Conservation (phyloP, 768 basidiomycete species). For the Psilocybe sp. region DNA sequence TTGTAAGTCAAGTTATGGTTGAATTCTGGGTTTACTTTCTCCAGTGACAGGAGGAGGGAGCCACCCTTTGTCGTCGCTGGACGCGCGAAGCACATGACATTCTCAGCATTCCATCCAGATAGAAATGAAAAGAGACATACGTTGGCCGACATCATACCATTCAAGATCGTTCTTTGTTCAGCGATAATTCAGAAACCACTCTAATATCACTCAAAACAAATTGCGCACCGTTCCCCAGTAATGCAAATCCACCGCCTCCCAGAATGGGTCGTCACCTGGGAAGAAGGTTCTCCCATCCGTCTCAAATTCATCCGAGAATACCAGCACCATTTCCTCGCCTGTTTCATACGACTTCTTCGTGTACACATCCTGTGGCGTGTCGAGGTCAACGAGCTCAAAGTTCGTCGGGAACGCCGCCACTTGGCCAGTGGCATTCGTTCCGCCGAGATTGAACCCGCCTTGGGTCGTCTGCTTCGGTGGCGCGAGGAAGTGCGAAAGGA, state of each 20-base stretch:
- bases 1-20: conserved; percentile 67
- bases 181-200: not conserved
- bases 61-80: conserved; percentile 62
- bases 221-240: conserved; percentile 50
- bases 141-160: conserved; percentile 59
- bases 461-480: conserved; percentile 28
- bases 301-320: conserved; percentile 70
- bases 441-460: conserved; percentile 61
- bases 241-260: conserved; percentile 47
- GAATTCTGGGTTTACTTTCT: conserved; percentile 33
- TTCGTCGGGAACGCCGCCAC: conserved; percentile 48
- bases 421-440: conserved; percentile 64
- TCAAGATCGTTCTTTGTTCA: conserved; percentile 48
- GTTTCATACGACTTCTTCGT: conserved; percentile 51
- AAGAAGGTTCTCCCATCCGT: conserved; percentile 58
- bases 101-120: no score
- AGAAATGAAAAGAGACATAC: conserved; percentile 7
- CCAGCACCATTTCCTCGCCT: conserved; percentile 38
- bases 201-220: not conserved
- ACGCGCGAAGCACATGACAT: conserved; percentile 10
- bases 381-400: conserved; percentile 61
- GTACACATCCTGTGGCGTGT: conserved; percentile 56
- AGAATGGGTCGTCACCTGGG: conserved; percentile 57
- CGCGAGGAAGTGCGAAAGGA: conserved; percentile 35
- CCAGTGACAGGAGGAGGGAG: conserved; percentile 64